These are phyloP conservation scores for Apiotrichum veenhuisii DNA, from an alignment of 1,284 basidiomycete species.

Conservation along the genomic window DNA sequence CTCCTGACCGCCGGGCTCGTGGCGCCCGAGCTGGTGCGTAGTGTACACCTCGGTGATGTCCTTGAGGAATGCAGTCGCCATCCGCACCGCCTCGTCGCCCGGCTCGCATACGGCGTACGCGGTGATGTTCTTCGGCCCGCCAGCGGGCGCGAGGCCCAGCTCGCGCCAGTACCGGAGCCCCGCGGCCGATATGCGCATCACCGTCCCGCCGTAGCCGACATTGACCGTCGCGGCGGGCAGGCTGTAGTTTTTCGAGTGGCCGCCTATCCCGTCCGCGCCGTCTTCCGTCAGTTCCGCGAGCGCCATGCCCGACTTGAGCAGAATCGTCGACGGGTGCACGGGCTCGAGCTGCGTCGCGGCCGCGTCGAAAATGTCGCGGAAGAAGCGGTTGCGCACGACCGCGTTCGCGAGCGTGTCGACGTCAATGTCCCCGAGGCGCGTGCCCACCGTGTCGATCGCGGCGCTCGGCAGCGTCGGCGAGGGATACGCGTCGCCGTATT, in stretches of 20 bases:
- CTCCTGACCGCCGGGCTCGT: conserved; percentile 1
- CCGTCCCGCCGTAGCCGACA: conserved; percentile 28
- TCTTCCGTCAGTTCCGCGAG: conserved; percentile 12
- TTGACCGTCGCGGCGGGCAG: conserved; percentile 15
- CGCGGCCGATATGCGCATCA: conserved; percentile 33
- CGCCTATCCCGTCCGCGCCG: neutral
- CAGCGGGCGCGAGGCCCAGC: conserved; percentile 37
- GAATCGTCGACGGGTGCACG: neutral
- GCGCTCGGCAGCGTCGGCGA: neutral
- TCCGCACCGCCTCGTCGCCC: conserved; percentile 2
- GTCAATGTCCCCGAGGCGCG: conserved; percentile 5
- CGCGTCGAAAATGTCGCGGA: conserved; percentile 10
- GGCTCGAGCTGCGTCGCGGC: neutral
- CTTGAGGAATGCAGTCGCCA: conserved; percentile 18
- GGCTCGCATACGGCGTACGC: conserved; percentile 27
- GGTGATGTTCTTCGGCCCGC: conserved; percentile 36
- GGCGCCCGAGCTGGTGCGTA: conserved; percentile 14
- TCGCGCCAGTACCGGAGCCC: conserved; percentile 40
- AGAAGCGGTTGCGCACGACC: conserved; percentile 18
- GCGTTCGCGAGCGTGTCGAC: conserved; percentile 15
- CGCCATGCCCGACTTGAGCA: conserved; percentile 13
- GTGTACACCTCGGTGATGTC: conserved; percentile 20
- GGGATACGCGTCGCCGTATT: neutral
- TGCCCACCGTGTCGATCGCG: neutral
- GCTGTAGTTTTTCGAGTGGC: conserved; percentile 1